A percentile compares a stretch with the other conserved stretches of the same genome.
phyloP scores from a whole-genome alignment of 805 yeast species.

The Nakazawaea populi region DNA sequence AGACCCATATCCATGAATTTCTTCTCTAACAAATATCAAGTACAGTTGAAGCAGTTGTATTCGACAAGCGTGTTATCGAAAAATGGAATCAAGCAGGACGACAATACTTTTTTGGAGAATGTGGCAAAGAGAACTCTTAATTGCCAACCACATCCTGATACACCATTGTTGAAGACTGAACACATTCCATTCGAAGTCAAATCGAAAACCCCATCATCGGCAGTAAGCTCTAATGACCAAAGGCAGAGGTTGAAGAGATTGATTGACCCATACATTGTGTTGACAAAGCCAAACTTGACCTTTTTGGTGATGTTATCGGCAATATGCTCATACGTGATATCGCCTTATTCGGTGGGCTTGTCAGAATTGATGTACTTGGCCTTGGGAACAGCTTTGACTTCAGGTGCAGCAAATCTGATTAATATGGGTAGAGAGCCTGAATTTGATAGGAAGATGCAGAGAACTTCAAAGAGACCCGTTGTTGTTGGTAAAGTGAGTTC shows the following conservation, averaged over 20 bases:
- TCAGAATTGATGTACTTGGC: slow-evolving; percentile 68
- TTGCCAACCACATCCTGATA: slow-evolving; percentile 30
- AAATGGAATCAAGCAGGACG: background rate
- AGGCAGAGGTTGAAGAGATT: slow-evolving; percentile 28
- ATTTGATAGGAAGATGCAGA: slow-evolving; percentile 78
- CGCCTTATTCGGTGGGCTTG: slow-evolving; percentile 77
- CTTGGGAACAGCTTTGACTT: slow-evolving; percentile 78
- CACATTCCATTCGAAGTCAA: slow-evolving; percentile 56
- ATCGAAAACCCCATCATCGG: slow-evolving; percentile 24
- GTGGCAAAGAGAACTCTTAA: slow-evolving; percentile 39
- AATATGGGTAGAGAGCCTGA: slow-evolving; percentile 96
- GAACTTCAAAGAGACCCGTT: slow-evolving; percentile 87
- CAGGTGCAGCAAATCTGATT: slow-evolving; percentile 94
- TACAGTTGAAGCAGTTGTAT: slow-evolving; percentile 5
- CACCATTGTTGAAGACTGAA: slow-evolving; percentile 10
- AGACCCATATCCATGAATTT: slow-evolving; percentile 3
- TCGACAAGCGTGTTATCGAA: slow-evolving; percentile 2
- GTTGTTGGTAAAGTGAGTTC: slow-evolving; percentile 78
- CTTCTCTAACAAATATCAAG: slow-evolving; percentile 1
- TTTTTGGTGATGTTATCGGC: slow-evolving; percentile 85
- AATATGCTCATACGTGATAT: slow-evolving; percentile 88
- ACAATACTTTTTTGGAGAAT: slow-evolving; percentile 22
- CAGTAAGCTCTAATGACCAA: slow-evolving; percentile 12
- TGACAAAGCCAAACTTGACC: slow-evolving; percentile 89
- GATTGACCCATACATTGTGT: slow-evolving; percentile 62